Base-by-base conservation (phyloP, 768 basidiomycete species). In the Rhodotorula taiwanensis region DNA sequence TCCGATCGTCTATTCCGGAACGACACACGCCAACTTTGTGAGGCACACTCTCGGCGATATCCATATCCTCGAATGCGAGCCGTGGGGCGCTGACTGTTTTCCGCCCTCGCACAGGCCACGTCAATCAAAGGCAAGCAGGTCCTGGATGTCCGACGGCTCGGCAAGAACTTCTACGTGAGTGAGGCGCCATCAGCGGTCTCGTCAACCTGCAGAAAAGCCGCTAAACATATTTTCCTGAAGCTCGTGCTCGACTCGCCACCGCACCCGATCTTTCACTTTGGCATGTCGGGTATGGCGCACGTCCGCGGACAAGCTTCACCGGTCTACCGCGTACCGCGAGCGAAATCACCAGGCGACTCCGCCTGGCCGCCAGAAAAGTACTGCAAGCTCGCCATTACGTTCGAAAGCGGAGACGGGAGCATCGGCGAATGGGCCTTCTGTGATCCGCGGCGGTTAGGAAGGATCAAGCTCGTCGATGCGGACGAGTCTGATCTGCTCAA, bases 111-210 rank as follows among this genome's bases (percentile, higher is more conserved):
- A 10, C 52, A 62, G 60, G 53, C 60, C 0, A 67, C 60, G 1
- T 31, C 52, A 2, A 18, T 60, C 10, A 55, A 61, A 27, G 66
- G 69, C 31, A 69, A 67, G 50, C 48, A 48, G 4, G 67, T 72
- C 25, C 33, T 52, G n/a, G 52, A 41, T 2, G 67, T 72, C 41
- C 52, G 45, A 20, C 52, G 72, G 0, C 47, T 57, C 2, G 72
- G 72, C 30, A 72, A 72, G 58, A 64, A 69, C 49, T 72, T 72
- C 51, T 76, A 76, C 67, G 76, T 77, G 21, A 31, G 77, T 59
- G n/a, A 48, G 50, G 6, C 23, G n/a, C 51, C 55, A 4, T 33
- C 21, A 28, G 1, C 23, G 15, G n/a, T n/a, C 23, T 47, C 3
- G n/a, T n/a, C n/a, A n/a, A n/a, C n/a, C n/a, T n/a, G n/a, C n/a